phyloP scores from a whole-genome alignment of 2,329 filamentous ascomycete genomes.

The Botrytis fabae region DNA sequence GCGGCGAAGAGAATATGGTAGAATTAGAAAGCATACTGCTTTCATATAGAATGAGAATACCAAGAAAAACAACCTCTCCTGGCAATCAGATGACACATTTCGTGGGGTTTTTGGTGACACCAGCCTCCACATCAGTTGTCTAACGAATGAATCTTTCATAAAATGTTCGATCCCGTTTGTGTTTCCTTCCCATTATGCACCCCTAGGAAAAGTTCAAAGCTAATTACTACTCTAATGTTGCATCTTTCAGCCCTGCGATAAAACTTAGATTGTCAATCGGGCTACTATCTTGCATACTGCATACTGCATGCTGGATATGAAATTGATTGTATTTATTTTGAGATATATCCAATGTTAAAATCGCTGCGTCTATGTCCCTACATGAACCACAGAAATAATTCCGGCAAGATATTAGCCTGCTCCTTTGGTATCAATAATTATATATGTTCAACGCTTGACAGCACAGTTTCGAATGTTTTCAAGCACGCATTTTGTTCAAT shows the following conservation, averaged over 20 bases:
- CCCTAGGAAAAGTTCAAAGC: not conserved
- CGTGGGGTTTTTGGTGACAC: not conserved
- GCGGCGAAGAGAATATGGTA: conserved; percentile 95
- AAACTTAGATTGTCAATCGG: not conserved
- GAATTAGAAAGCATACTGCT: not conserved
- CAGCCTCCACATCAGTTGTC: too few species aligned
- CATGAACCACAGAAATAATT: too few species aligned
- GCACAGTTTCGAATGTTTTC: not conserved
- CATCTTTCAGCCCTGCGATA: not conserved
- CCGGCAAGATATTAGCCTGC: too few species aligned
- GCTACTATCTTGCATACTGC: not conserved
- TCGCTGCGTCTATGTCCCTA: too few species aligned
- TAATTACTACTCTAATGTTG: not conserved
- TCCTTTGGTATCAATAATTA: too few species aligned
- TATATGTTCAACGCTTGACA: too few species aligned
- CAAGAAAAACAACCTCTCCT: not conserved
- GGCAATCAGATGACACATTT: not conserved
- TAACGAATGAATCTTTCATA: not conserved
- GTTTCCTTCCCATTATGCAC: not conserved
- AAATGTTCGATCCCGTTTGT: not conserved
- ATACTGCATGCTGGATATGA: not conserved
- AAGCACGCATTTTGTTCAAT: not conserved
- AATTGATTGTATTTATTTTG: not conserved
- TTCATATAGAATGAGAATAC: not conserved
- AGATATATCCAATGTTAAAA: too few species aligned